phyloP scores from a whole-genome alignment of 75 land plant genomes.

The Pinus albicaulis region DNA sequence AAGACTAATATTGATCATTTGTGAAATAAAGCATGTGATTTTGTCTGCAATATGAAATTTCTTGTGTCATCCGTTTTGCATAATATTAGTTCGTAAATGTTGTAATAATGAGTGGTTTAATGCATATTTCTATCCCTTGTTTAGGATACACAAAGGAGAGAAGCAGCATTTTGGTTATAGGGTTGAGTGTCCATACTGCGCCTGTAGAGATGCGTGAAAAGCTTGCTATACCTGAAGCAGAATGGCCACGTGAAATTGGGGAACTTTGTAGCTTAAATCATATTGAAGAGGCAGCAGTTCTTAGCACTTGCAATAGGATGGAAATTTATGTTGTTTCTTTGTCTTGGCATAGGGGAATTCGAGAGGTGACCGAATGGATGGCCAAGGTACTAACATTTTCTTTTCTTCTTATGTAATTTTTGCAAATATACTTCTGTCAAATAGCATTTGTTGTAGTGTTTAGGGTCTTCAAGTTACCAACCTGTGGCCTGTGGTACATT shows the following conservation, averaged over 20 bases:
- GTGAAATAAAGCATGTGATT: not conserved
- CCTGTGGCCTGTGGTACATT: not conserved
- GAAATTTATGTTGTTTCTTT: conserved; percentile 90
- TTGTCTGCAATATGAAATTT: too few relatives aligned
- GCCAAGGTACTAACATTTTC: conserved; percentile 55
- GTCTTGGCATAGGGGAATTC: conserved; percentile 84
- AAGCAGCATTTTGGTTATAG: conserved; percentile 84
- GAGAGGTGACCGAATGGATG: conserved; percentile 95
- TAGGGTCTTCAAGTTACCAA: not conserved
- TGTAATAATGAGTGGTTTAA: not conserved
- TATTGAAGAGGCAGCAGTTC: conserved; percentile 90
- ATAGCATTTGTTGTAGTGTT: not conserved
- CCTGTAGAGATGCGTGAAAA: conserved; percentile 93
- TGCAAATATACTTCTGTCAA: not conserved
- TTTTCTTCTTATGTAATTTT: not conserved
- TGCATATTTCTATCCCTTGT: not conserved
- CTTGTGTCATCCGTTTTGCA: not conserved
- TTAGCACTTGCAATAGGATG: conserved; percentile 90
- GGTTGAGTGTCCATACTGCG: conserved; percentile 77
- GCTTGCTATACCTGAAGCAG: conserved; percentile 89
- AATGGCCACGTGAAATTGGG: conserved; percentile 90
- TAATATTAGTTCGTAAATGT: not conserved
- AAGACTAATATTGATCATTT: not conserved
- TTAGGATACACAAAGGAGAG: conserved; percentile 83
- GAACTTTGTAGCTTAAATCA: conserved; percentile 77